These are phyloP conservation scores for Neobulgaria alba DNA, from an alignment of 2,329 filamentous ascomycete species.

Conservation along the genomic window DNA sequence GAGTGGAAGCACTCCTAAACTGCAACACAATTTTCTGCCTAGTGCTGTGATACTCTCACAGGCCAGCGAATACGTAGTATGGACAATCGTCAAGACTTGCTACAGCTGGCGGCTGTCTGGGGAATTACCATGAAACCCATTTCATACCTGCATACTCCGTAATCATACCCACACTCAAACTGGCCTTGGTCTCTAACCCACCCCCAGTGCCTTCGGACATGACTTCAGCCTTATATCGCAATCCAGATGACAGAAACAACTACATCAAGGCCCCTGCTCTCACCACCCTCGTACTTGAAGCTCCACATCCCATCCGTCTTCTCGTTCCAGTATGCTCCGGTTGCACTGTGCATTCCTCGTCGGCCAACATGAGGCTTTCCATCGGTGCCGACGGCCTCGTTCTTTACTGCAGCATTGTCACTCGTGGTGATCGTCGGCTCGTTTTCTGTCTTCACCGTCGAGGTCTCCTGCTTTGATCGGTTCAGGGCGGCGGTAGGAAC, in stretches of 20 bases:
- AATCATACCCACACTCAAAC: too few species aligned
- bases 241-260: constrained; percentile 74
- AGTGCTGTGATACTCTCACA: too few species aligned
- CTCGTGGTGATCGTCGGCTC: background rate
- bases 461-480: constrained; percentile 43
- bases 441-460: background rate
- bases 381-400: constrained; percentile 43
- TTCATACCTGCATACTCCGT: background rate
- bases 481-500: constrained; percentile 57
- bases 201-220: background rate
- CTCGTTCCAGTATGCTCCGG: constrained; percentile 83
- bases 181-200: too few species aligned
- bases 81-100: constrained; percentile 1
- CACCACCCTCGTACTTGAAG: constrained; percentile 70
- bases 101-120: constrained; percentile 10
- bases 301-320: constrained; percentile 87
- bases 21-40: too few species aligned
- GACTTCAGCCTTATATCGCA: constrained; percentile 14
- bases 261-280: constrained; percentile 59
- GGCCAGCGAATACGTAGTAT: background rate
- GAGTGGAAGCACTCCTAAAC: too few species aligned
- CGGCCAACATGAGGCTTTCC: constrained; percentile 69
- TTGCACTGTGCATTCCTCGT: constrained; percentile 82
- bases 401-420: background rate
- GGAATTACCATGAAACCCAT: constrained; percentile 7